Base-by-base conservation (phyloP, 2,329 filamentous ascomycete species). In the Tolypocladium tropicale region DNA sequence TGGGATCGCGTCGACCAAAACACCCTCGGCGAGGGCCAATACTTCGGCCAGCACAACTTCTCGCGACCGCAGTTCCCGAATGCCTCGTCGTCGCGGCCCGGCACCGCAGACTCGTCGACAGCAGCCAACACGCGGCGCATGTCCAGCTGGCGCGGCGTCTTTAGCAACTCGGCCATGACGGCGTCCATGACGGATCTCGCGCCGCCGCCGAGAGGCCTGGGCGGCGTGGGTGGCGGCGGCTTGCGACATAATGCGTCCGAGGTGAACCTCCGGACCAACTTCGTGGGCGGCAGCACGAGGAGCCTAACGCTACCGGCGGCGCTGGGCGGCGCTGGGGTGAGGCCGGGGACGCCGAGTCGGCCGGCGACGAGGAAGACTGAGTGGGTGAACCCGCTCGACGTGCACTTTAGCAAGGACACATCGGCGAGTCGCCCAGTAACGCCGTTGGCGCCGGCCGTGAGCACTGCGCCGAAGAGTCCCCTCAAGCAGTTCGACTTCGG, bases 331-430 rank as follows among this genome's bases (percentile, higher is more conserved):
- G 60, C 66, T 43, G 64, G 65, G 9, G 60, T 65, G 18, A 65
- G 68, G 25, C 68, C 69, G 3, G 67, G 65, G 11, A 58, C 55
- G 11, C 59, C 60, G 9, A 62, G 54, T 7, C 57, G 59, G 36
- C 62, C 66, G 6, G 55, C 57, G 7, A 69, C 69, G 5, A 69
- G 64, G 28, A 70, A 67, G 49, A 74, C 71, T 55, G 68, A 71
- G 5, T 76, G 74, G 70, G 69, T 76, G 7, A 77, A 76, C 57
- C 75, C 78, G 0, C 68, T 80, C n/a, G 74, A 79, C 14, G 70
- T 77, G 34, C 74, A 78, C 56, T 76, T 76, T 57, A 60, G 61
- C 53, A 72, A 62, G 57, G 66, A 62, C 53, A 62, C 51, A 50
- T 62, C 53, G 58, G 64, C 61, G 23, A 50, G n/a, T 21, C 41